Base-by-base conservation (phyloP, 2,329 filamentous ascomycete species). In the Claviceps spartinae region DNA sequence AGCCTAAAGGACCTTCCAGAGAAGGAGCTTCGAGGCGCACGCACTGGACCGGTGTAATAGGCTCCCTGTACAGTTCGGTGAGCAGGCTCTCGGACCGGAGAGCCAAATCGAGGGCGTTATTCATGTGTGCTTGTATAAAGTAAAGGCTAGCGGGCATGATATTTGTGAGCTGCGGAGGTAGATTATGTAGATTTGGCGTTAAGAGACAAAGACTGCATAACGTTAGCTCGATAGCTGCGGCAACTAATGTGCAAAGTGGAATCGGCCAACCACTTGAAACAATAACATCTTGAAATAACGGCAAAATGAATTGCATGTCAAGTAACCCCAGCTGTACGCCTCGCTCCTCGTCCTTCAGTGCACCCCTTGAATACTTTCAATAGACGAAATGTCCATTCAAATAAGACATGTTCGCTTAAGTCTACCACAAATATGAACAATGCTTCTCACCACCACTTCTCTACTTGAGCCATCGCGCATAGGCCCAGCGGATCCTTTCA, bases 401-500 rank as follows among this genome's bases (percentile, higher is more conserved):
- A 34, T 11, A 34, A 43, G 16, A 49, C 41, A 26, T 44, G 22
- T 44, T 49, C n/a, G 24, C 43, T 26, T 5, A 47, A 18, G 45
- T 38, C 34, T 24, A n/a, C 18, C 18, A 18, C 30, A 26, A 11
- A 18, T 37, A 38, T 45, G 18, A 13, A 42, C 48, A 43, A 34
- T 41, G 5, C 38, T 43, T 43, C 7, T 34, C 8, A 2, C 2
- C 36, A 14, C 9, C 18, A 11, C 13, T 26, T 4, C 14, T 47
- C 58, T 63, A 72, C 53, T 62, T 68, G 50, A 87, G 63, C 85
- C 86, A 96, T 63, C 83, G 83, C 2, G 80, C 80, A 72, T 96
- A 97, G 4, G 86, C 85, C 91, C 93, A 97, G 56, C 87, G 77
- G 59, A 97, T 88, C 54, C 93, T 78, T 60, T 90, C 81, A 51